Percentiles rank a stretch among this genome's conserved stretches.
Conservation (phyloP, 441 rosid species). For the Pelargonium australe region DNA sequence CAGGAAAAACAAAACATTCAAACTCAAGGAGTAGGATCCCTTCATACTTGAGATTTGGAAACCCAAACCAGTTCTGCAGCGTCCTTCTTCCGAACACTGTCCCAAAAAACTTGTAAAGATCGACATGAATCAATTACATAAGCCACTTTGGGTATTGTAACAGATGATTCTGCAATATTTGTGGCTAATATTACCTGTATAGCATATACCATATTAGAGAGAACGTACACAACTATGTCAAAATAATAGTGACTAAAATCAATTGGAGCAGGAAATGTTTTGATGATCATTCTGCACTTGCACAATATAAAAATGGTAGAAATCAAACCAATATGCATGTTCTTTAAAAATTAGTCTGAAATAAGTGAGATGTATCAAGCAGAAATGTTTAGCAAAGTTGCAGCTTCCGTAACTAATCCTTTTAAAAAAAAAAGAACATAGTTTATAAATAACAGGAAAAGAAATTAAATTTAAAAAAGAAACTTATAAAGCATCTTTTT, state of each 20-base stretch:
- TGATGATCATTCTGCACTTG: neutral
- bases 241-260: conserved; percentile 6
- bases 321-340: conserved; percentile 7
- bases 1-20: conserved; percentile 10
- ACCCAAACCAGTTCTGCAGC: conserved; percentile 78
- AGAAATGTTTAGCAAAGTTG: neutral
- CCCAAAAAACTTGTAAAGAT: conserved; percentile 91
- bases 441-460: neutral
- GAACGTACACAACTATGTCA: conserved; percentile 14
- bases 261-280: neutral
- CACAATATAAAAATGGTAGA: neutral
- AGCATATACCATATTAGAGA: conserved; percentile 12
- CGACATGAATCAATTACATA: conserved; percentile 90
- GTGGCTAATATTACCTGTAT: conserved; percentile 87
- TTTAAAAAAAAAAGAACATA: neutral
- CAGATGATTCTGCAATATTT: conserved; percentile 94
- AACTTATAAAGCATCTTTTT: neutral
- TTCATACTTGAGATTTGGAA: conserved; percentile 82
- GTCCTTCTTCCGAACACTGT: conserved; percentile 46
- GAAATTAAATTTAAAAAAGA: neutral
- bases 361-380: conserved; percentile 1
- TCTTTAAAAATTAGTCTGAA: neutral
- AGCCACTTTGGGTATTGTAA: conserved; percentile 91
- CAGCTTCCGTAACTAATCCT: neutral
- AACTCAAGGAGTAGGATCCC: conserved; percentile 13